phyloP scores from a whole-genome alignment of 345 rosid species.

The Boechera divaricarpa region DNA sequence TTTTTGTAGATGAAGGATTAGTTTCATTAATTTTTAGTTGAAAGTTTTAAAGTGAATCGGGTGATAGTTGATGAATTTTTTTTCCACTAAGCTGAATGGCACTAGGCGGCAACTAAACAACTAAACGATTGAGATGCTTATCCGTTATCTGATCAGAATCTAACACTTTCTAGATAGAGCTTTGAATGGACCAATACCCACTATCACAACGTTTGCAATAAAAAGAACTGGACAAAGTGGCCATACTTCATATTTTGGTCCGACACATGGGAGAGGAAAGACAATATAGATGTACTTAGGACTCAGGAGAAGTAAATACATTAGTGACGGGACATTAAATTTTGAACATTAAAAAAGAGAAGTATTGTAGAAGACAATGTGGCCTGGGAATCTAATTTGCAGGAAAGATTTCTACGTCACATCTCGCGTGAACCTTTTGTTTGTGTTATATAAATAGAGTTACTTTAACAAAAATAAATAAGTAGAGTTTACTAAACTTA shows the following conservation, averaged over 20 bases:
- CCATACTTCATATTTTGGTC: background rate
- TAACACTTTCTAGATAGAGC: background rate
- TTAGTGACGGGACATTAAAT: background rate
- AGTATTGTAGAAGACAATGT: background rate
- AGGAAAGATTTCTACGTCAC: background rate
- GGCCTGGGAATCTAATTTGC: background rate
- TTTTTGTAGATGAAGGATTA: too few relatives aligned
- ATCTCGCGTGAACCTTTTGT: background rate
- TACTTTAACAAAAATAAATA: background rate
- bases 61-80: background rate
- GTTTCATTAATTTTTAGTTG: too few relatives aligned
- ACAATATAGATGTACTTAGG: background rate
- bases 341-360: slow-evolving; percentile 9
- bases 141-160: slow-evolving; percentile 2
- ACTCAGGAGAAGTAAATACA: background rate
- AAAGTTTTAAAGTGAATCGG: too few relatives aligned
- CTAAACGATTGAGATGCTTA: background rate
- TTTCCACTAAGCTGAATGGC: background rate
- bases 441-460: background rate
- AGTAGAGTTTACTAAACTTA: background rate
- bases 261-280: background rate
- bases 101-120: background rate
- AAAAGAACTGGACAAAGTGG: background rate
- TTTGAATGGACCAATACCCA: background rate
- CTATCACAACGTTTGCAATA: background rate